phyloP scores from a whole-genome alignment of 2,329 filamentous ascomycete genomes.

The Diaporthe humulicola region DNA sequence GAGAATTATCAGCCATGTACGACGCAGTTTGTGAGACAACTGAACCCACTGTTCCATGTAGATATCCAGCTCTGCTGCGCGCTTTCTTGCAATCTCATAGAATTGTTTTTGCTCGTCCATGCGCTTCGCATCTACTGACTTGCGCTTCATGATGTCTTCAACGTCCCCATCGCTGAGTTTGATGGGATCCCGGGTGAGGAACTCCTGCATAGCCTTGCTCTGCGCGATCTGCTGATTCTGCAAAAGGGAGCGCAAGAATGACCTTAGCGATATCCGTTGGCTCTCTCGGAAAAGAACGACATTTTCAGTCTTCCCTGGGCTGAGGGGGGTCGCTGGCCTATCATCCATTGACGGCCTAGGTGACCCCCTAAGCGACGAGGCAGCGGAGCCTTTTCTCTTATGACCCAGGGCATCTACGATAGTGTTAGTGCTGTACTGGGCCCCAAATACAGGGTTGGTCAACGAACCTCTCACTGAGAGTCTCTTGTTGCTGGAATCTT shows the following conservation, averaged over 20 bases:
- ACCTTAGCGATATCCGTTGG: conserved; percentile 90
- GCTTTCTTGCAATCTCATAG: conserved; percentile 92
- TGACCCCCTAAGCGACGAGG: conserved; percentile 53
- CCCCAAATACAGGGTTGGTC: conserved; percentile 9
- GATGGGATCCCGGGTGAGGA: conserved; percentile 81
- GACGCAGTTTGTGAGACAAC: conserved; percentile 3
- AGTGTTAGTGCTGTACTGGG: background rate
- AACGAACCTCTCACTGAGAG: conserved; percentile 58
- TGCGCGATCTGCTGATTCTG: conserved; percentile 87
- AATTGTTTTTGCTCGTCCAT: conserved; percentile 94
- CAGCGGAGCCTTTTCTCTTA: conserved; percentile 52
- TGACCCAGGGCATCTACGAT: conserved; percentile 46
- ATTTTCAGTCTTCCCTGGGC: conserved; percentile 44
- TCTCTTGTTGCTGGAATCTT: conserved; percentile 49
- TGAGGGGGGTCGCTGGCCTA: conserved; percentile 46
- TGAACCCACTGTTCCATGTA: conserved; percentile 91
- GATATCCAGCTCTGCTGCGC: conserved; percentile 92
- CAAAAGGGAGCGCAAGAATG: conserved; percentile 88
- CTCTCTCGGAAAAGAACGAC: conserved; percentile 84
- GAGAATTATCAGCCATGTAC: conserved; percentile 39
- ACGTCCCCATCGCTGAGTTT: conserved; percentile 85
- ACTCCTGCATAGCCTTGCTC: conserved; percentile 87
- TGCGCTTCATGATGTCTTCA: conserved; percentile 83
- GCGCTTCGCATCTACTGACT: conserved; percentile 86
- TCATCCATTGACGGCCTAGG: conserved; percentile 62